phyloP scores from a whole-genome alignment of 495 filamentous ascomycete species.

The Penicillium manginii region DNA sequence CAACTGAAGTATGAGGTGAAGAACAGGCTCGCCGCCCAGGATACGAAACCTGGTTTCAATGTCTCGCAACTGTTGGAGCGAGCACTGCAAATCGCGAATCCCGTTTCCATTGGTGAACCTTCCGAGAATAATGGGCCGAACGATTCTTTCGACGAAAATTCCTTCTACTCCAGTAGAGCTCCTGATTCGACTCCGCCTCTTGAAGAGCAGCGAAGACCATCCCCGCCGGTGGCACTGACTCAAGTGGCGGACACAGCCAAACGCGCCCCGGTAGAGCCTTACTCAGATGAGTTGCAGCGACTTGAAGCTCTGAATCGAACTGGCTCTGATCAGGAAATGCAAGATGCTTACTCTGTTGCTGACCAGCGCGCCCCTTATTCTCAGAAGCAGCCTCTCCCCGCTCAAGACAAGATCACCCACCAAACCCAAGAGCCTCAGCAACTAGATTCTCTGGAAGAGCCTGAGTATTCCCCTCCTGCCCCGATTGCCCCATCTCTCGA shows the following conservation, averaged over 20 bases:
- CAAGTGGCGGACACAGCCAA: constrained; percentile 28
- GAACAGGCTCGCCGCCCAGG: constrained; percentile 57
- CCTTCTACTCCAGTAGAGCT: constrained; percentile 88
- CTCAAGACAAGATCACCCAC: constrained; percentile 24
- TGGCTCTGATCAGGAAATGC: constrained; percentile 52
- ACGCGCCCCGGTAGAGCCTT: constrained; percentile 34
- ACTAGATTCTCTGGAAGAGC: constrained; percentile 44
- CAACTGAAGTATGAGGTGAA: constrained; percentile 60
- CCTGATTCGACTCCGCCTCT: constrained; percentile 50
- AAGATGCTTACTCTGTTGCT: constrained; percentile 51
- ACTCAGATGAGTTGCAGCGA: constrained; percentile 52
- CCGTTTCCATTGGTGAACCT: constrained; percentile 56
- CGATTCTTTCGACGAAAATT: constrained; percentile 89
- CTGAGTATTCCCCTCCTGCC: constrained; percentile 55
- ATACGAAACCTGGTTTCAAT: constrained; percentile 72
- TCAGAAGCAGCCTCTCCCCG: constrained; percentile 34
- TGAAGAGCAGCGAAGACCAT: constrained; percentile 34
- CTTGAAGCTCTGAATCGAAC: constrained; percentile 49
- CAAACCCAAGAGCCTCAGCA: constrained; percentile 26
- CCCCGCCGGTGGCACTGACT: constrained; percentile 34
- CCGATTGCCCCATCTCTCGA: constrained; percentile 43
- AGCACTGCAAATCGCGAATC: constrained; percentile 73
- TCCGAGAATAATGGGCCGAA: constrained; percentile 57
- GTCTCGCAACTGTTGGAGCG: constrained; percentile 72
- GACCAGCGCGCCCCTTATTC: constrained; percentile 37